Percentiles rank a stretch among this genome's conserved stretches.
phyloP scores from a whole-genome alignment of 768 basidiomycete genomes.

The Gyrodon lividus region DNA sequence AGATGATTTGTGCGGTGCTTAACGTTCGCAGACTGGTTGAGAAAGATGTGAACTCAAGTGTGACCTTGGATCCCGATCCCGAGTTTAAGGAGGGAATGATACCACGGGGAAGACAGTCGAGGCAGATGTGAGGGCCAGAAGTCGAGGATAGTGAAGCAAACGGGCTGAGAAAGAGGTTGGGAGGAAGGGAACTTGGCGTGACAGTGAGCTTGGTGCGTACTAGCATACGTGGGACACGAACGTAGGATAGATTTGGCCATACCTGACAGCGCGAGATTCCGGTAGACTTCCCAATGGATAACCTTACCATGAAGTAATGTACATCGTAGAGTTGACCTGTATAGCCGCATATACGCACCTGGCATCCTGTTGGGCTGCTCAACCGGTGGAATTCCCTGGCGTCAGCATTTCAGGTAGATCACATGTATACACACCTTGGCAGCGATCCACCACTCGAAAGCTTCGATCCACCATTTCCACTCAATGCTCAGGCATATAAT shows the following conservation, averaged over 20 bases:
- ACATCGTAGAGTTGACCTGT: not conserved
- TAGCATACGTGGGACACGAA: not conserved
- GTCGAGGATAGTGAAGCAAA: slow-evolving; percentile 5
- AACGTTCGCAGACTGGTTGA: slow-evolving; percentile 34
- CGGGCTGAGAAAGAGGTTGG: slow-evolving; percentile 10
- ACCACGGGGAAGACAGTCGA: slow-evolving; percentile 18
- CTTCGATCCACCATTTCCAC: slow-evolving; percentile 33
- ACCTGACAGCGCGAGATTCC: not conserved
- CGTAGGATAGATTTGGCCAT: not conserved
- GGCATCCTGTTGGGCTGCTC: slow-evolving; percentile 8
- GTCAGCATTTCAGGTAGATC: slow-evolving; percentile 1
- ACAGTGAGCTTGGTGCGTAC: not conserved
- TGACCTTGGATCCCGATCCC: slow-evolving; percentile 22
- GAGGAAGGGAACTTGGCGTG: slow-evolving; percentile 7
- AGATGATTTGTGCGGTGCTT: slow-evolving; percentile 39
- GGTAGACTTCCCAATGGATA: not conserved
- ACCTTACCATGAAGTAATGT: not conserved
- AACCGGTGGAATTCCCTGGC: not conserved
- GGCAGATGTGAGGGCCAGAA: slow-evolving; percentile 16
- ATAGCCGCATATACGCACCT: slow-evolving; percentile 23
- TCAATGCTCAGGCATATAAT: slow-evolving; percentile 34
- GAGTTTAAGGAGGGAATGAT: slow-evolving; percentile 12
- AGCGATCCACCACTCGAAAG: slow-evolving; percentile 35
- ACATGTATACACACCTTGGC: slow-evolving; percentile 21
- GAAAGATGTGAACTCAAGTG: slow-evolving; percentile 40